These are phyloP conservation scores for Purpureocillium takamizusanense DNA, from an alignment of 2,329 filamentous ascomycete species.

Conservation along the genomic window DNA sequence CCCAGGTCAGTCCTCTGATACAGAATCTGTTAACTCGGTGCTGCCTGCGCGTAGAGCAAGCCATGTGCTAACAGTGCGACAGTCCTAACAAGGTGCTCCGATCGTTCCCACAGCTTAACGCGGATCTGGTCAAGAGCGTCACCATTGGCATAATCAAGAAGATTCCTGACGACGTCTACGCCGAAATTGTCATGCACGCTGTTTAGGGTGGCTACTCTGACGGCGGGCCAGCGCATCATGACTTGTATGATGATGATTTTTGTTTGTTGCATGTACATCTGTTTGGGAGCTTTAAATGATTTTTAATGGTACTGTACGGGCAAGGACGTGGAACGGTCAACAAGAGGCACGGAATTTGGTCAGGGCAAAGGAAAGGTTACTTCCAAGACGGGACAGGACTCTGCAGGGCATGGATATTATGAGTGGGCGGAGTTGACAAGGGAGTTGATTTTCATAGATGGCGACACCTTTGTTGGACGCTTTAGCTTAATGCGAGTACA, in stretches of 20 bases:
- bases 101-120: constrained; percentile 75
- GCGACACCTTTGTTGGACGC: no score
- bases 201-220: constrained; percentile 33
- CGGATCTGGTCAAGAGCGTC: constrained; percentile 73
- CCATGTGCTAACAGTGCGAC: constrained; percentile 14
- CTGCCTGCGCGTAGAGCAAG: background rate
- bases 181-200: constrained; percentile 81
- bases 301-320: no score
- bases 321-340: no score
- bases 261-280: background rate
- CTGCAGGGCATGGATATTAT: no score
- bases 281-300: no score
- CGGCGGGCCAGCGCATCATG: background rate
- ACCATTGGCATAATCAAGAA: constrained; percentile 81
- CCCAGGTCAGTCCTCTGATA: constrained; percentile 64
- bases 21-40: no score
- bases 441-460: no score
- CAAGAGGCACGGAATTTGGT: no score
- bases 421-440: no score
- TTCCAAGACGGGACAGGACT: no score
- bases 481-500: no score
- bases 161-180: constrained; percentile 84
- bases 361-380: no score
- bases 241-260: constrained; percentile 3
- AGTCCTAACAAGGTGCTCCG: constrained; percentile 91